phyloP scores from a whole-genome alignment of 306 rosid species.

The Sindora glabra region DNA sequence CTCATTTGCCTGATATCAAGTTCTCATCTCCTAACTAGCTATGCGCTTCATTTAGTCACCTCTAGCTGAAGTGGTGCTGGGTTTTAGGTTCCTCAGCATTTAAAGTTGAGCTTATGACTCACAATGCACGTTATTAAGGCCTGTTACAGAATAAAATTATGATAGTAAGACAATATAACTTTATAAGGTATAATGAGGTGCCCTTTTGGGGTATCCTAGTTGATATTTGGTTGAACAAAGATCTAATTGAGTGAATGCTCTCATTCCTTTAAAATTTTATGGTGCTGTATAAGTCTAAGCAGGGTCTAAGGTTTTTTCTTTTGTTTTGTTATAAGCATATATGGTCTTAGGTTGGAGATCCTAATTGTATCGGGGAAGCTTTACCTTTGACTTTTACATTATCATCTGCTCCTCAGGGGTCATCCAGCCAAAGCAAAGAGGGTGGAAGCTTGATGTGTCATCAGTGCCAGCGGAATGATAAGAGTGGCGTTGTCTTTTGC shows the following conservation, averaged over 20 bases:
- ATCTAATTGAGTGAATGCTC: not conserved
- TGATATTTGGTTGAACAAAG: not conserved
- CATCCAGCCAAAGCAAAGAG: constrained; percentile 17
- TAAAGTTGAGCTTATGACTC: not conserved
- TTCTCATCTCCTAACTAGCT: not conserved
- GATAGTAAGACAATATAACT: not conserved
- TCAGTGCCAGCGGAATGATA: constrained; percentile 63
- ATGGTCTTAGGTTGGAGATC: not conserved
- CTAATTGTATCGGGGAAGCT: not conserved
- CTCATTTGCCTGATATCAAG: too few species aligned
- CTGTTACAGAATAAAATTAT: not conserved
- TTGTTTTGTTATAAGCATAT: not conserved
- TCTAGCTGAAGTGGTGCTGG: not conserved
- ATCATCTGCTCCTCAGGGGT: constrained; percentile 8
- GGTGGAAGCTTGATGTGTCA: constrained; percentile 65
- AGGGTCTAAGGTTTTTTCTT: not conserved
- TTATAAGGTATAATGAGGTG: not conserved
- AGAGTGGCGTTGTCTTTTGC: constrained; percentile 52
- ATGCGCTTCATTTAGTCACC: not conserved
- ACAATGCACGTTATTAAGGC: not conserved
- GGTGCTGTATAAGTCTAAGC: not conserved
- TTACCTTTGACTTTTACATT: not conserved
- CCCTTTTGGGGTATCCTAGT: not conserved
- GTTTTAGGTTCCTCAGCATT: not conserved
- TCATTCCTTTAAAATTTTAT: not conserved